Conservation (phyloP, 2,329 filamentous ascomycete species). For the Colletotrichum nymphaeae region DNA sequence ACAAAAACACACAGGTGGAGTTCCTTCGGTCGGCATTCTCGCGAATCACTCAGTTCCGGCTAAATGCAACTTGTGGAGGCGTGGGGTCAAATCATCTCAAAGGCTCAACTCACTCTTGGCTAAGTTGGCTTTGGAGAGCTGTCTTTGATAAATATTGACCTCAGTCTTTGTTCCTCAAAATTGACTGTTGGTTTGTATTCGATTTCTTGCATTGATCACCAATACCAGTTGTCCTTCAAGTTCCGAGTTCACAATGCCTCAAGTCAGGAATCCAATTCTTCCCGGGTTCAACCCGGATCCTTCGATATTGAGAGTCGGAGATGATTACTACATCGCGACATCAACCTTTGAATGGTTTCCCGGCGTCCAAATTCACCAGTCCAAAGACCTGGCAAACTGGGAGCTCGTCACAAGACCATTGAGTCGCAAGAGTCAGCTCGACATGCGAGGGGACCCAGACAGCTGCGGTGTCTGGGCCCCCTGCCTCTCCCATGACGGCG, state of each 20-base stretch:
- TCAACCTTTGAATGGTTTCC: conserved; percentile 68
- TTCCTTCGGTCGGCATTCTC: conserved; percentile 19
- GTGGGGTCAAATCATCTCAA: conserved; percentile 11
- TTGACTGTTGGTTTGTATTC: fast-evolving
- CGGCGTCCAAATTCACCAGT: conserved; percentile 66
- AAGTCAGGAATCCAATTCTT: conserved; percentile 64
- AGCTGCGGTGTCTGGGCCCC: conserved; percentile 74
- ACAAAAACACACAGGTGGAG: conserved; percentile 10
- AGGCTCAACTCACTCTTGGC: background rate
- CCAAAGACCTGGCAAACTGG: conserved; percentile 65
- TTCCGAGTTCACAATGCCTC: conserved; percentile 52
- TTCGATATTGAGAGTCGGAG: conserved; percentile 62
- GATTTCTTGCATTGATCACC: background rate
- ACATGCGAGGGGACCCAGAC: conserved; percentile 70
- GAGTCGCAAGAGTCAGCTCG: conserved; percentile 61
- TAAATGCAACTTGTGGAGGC: conserved; percentile 33
- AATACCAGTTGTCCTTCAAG: background rate
- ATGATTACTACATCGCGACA: conserved; percentile 67
- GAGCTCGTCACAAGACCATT: conserved; percentile 58
- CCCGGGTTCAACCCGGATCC: conserved; percentile 69
- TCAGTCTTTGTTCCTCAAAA: background rate
- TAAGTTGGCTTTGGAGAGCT: background rate
- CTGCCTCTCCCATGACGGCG: conserved; percentile 70
- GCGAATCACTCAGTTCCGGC: conserved; percentile 29
- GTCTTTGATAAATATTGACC: background rate